Base-by-base conservation (phyloP, 495 filamentous ascomycete species). In the Penicillium parvum region DNA sequence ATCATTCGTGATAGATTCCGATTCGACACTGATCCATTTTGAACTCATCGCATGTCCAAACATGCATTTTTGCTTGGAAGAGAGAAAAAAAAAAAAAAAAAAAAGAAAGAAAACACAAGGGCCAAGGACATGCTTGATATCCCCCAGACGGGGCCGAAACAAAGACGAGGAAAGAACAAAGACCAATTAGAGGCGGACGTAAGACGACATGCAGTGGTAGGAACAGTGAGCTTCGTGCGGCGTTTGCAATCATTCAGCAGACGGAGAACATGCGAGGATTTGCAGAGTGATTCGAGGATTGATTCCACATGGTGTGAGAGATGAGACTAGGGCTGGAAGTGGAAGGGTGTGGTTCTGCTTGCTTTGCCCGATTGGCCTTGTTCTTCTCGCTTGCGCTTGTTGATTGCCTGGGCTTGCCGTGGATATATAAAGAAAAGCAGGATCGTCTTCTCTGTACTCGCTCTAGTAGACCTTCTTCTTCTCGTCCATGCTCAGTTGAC, bases 401-500 rank as follows among this genome's bases (percentile, higher is more conserved):
- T 11, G 16, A 37, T 20, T 42, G 30, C 12, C 39, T 45, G 37
- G 17, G 18, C 27, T 17, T 40, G 40, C 36, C 32, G 19, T 16
- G 19, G 37, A 43, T 50, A 53, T 49, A 59, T 37, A 43, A 34
- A 53, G 32, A 40, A 37, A 38, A 29, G 43, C 17, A 29, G 16
- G 36, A 17, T 25, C 18, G 27, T 50, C 14, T 18, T 30, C 43
- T 17, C 19, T 40, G 15, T 46, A 14, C 38, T 40, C 38, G 7
- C 32, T 47, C 53, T 85, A 98, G 71, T 98, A 98, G 49, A 98
- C 92, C 78, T 98, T 98, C 84, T 98, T 98, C 84, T 98, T 98
- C 79, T 97, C 94, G 65, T 98, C 92, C 68, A 98, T 88, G 64
- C 86, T 94, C 72, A 96, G 84, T 68, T 95, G 87, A 34, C 92